Percentiles rank a stretch among this genome's conserved stretches.
phyloP scores from a whole-genome alignment of 441 rosid species.

The Syzygium malaccense region DNA sequence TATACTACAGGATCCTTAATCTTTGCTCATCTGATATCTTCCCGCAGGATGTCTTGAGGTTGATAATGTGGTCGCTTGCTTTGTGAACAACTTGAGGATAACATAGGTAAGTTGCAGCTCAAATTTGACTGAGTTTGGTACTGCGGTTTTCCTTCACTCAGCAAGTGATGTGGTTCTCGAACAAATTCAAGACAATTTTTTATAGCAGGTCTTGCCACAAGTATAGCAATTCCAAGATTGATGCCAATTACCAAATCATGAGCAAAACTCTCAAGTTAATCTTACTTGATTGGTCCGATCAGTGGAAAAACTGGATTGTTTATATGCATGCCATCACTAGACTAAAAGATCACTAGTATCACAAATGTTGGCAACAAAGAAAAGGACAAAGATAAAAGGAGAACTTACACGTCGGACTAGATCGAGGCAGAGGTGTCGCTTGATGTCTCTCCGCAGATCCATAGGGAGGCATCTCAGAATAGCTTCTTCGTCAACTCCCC shows the following conservation, averaged over 20 bases:
- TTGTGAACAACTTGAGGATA: neutral
- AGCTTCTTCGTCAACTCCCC: conserved; percentile 85
- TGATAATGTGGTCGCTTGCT: neutral
- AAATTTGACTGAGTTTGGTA: neutral
- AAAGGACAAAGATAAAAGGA: neutral
- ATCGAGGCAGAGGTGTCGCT: conserved; percentile 84
- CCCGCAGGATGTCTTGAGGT: neutral
- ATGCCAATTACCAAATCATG: neutral
- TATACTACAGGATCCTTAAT: neutral
- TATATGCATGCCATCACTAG: neutral
- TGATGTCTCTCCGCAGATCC: conserved; percentile 82
- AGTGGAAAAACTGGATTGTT: neutral
- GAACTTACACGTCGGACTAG: conserved; percentile 71
- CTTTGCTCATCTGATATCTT: neutral
- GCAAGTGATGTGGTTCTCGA: neutral
- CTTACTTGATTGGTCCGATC: neutral
- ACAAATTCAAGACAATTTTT: neutral
- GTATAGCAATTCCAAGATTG: neutral
- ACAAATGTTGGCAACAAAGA: neutral
- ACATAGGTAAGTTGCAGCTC: neutral
- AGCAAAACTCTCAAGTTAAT: neutral
- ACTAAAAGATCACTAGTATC: neutral
- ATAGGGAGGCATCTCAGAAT: conserved; percentile 68
- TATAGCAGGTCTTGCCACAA: neutral
- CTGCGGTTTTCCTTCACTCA: neutral